Percentiles rank a stretch among this genome's conserved stretches.
phyloP scores from a whole-genome alignment of 2,329 filamentous ascomycete species.

The Knoxdaviesia proteae region DNA sequence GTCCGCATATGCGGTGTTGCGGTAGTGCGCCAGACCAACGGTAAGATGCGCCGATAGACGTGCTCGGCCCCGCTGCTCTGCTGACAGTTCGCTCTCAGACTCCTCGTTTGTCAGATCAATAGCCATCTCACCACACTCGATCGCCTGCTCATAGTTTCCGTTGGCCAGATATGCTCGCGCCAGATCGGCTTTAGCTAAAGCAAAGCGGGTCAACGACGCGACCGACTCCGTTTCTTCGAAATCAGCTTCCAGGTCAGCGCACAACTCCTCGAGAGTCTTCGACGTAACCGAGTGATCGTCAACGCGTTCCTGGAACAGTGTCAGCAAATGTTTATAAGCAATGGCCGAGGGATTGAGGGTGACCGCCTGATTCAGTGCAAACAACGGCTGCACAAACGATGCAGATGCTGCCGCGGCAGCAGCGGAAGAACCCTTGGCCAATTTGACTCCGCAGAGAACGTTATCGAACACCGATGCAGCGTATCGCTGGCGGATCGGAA shows the following conservation, averaged over 20 bases:
- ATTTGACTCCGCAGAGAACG: conserved; percentile 21
- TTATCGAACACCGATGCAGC: conserved; percentile 66
- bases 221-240: conserved; percentile 71
- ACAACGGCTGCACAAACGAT: conserved; percentile 65
- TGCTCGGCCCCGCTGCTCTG: conserved; percentile 44
- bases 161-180: conserved; percentile 63
- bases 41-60: conserved; percentile 74
- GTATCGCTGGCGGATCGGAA: conserved; percentile 59
- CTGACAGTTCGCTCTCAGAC: conserved; percentile 41
- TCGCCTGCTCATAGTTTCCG: conserved; percentile 42
- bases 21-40: conserved; percentile 65
- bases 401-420: conserved; percentile 25
- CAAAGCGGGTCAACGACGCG: conserved; percentile 52
- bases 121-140: conserved; percentile 62
- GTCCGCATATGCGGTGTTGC: conserved; percentile 39
- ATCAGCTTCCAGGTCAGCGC: conserved; percentile 50
- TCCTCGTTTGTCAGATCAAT: conserved; percentile 60
- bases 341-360: conserved; percentile 50
- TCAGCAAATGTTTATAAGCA: conserved; percentile 54
- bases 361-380: conserved; percentile 66
- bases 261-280: conserved; percentile 42
- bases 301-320: conserved; percentile 65
- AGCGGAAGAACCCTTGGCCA: too few relatives aligned
- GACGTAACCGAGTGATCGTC: conserved; percentile 46
- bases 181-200: conserved; percentile 68